A percentile compares a stretch with the other conserved stretches of the same genome.
Conservation (phyloP, 1,284 basidiomycete genomes). For the Ceratobasidium sp. region DNA sequence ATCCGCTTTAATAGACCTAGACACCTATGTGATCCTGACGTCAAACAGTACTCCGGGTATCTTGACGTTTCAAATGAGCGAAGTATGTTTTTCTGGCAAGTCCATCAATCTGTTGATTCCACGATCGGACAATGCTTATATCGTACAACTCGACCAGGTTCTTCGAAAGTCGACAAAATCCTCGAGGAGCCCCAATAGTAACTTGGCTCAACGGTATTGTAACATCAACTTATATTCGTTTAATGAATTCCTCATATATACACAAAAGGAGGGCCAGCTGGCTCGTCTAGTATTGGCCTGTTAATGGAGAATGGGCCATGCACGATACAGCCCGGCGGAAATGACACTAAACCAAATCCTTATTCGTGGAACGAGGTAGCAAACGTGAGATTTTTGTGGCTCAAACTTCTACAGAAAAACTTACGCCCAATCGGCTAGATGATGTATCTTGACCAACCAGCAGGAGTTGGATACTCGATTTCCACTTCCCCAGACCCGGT, state of each 20-base stretch:
- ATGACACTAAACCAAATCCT: constrained; percentile 67
- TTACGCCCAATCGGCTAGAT: constrained; percentile 55
- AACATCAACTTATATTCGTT: neutral
- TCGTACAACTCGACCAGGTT: constrained; percentile 1
- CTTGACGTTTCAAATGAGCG: constrained; percentile 22
- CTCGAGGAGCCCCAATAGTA: neutral
- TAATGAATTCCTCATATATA: neutral
- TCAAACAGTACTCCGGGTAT: constrained; percentile 31
- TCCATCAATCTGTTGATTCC: neutral
- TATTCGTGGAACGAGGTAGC: constrained; percentile 48
- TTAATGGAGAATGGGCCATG: constrained; percentile 69
- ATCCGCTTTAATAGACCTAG: neutral
- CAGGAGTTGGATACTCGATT: constrained; percentile 75
- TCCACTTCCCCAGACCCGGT: constrained; percentile 63
- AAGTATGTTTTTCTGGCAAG: constrained; percentile 27
- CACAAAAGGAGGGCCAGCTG: constrained; percentile 15
- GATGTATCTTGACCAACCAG: constrained; percentile 82
- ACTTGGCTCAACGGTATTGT: constrained; percentile 23
- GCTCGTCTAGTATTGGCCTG: constrained; percentile 26
- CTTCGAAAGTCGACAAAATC: constrained; percentile 26
- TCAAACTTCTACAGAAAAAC: neutral
- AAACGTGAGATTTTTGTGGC: constrained; percentile 14
- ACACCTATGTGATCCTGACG: constrained; percentile 18
- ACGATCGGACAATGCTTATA: neutral
- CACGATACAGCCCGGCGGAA: constrained; percentile 65